These are phyloP conservation scores for Rhodofomes roseus DNA, from an alignment of 1,284 basidiomycete species.

Conservation along the genomic window DNA sequence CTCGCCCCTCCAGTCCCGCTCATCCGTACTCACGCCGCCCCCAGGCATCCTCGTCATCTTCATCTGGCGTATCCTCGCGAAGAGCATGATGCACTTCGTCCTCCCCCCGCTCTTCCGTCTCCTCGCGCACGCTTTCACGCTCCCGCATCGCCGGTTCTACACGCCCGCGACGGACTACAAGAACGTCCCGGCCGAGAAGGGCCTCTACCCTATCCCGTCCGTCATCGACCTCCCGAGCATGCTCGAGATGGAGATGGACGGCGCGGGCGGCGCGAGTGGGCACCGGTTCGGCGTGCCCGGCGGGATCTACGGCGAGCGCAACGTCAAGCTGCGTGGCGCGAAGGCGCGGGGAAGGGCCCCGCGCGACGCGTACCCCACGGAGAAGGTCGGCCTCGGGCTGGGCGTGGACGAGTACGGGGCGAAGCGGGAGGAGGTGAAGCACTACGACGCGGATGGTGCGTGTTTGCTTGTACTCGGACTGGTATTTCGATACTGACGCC, in stretches of 20 bases:
- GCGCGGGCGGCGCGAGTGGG: constrained; percentile 14
- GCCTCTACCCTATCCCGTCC: constrained; percentile 75
- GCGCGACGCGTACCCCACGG: constrained; percentile 15
- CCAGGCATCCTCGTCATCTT: constrained; percentile 69
- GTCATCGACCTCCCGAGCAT: constrained; percentile 73
- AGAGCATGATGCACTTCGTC: constrained; percentile 65
- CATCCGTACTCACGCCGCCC: not conserved
- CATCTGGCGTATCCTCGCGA: constrained; percentile 81
- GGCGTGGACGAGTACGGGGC: constrained; percentile 22
- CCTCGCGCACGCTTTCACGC: constrained; percentile 55
- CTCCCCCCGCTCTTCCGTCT: constrained; percentile 83
- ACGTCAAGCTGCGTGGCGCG: constrained; percentile 9
- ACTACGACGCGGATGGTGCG: constrained; percentile 86
- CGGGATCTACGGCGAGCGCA: constrained; percentile 17
- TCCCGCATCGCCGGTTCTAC: constrained; percentile 82
- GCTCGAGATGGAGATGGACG: constrained; percentile 33
- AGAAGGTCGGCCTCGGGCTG: constrained; percentile 29
- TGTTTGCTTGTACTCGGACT: constrained; percentile 7
- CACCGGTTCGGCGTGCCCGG: constrained; percentile 9
- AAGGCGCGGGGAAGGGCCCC: constrained; percentile 8
- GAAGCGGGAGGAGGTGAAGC: constrained; percentile 44
- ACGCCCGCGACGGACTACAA: constrained; percentile 86
- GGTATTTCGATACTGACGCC: not conserved
- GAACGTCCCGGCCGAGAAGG: constrained; percentile 55
- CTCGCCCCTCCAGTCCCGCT: not conserved